Percentiles rank a stretch among this genome's conserved stretches.
Conservation (phyloP, 129 eudicot genomes). For the Heracleum sosnowskyi region DNA sequence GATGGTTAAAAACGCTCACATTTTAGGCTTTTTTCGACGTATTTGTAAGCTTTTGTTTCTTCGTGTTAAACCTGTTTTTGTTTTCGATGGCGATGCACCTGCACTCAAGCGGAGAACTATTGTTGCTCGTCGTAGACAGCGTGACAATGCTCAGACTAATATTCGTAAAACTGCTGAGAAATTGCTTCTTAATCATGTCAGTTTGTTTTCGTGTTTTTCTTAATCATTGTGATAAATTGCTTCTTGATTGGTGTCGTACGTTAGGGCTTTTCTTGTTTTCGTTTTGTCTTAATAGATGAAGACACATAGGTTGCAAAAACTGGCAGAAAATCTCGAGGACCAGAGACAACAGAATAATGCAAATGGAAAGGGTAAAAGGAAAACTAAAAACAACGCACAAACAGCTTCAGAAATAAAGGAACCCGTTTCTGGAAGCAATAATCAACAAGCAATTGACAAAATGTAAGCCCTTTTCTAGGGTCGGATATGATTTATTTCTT, state of each 20-base stretch:
- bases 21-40: constrained; percentile 81
- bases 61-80: constrained; percentile 79
- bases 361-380: constrained; percentile 68
- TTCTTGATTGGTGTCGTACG: neutral
- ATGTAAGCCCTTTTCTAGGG: constrained; percentile 36
- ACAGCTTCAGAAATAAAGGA: constrained; percentile 10
- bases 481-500: neutral
- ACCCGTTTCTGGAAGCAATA: constrained; percentile 12
- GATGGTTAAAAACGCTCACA: constrained; percentile 87
- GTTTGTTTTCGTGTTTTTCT: neutral
- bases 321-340: constrained; percentile 58
- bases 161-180: constrained; percentile 84
- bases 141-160: constrained; percentile 87
- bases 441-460: constrained; percentile 67
- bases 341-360: constrained; percentile 46
- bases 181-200: constrained; percentile 72
- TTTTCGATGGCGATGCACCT: constrained; percentile 80
- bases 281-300: constrained; percentile 45
- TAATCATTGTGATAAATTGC: no score
- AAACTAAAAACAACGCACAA: constrained; percentile 16
- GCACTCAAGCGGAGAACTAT: constrained; percentile 80
- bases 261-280: neutral
- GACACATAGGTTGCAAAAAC: constrained; percentile 62
- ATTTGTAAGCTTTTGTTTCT: constrained; percentile 79
- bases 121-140: constrained; percentile 71